Base-by-base conservation (phyloP, 257 asterid species). In the Mentha longifolia region DNA sequence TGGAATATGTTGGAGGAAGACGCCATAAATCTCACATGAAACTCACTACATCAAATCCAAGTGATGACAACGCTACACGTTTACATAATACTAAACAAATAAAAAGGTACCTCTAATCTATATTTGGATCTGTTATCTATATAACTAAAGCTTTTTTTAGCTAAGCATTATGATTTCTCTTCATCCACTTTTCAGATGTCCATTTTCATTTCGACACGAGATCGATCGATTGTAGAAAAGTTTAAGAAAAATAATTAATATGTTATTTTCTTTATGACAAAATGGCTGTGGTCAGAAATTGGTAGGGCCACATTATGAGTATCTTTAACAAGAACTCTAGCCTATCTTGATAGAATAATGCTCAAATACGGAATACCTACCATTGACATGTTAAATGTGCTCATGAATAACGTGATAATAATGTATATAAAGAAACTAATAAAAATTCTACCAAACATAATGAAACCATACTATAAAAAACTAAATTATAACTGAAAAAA, bases 11-110 rank as follows among this genome's bases (percentile, higher is more conserved):
- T 42, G 17, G 45, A 55, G 61, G 42, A 74, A 65, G 31, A 56
- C 45, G 72, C 66, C 58, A 63, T 41, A 73, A 52, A 65, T 65
- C 73, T 56, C 72, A 74, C 78, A 66, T 74, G 74, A 66, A 66
- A 66, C 78, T 57, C 78, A 74, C 78, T 66, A 65, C 39, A 65
- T 43, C 31, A 17, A 47, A 66, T 46, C 7, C 22, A 66, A 6
- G 10, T 74, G 62, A 59, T 66, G 78, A 74, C 78, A 43, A 46
- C 66, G 73, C 73, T 46, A 74, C 78, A 74, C 78, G 68, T 65
- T 65, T 31, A 65, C 55, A 65, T 9, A 33, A 37, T 74, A 74
- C 50, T 74, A 66, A 66, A 74, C 68, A 31, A 57, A 17, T 66
- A 19, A 57, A 55, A 42, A 74, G n/a, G 68, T 25, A 47, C 66